Evolutionary conservation across 2,329 filamentous ascomycete species (phyloP).

Genomic region (Pseudocercospora crystallina): DNA sequence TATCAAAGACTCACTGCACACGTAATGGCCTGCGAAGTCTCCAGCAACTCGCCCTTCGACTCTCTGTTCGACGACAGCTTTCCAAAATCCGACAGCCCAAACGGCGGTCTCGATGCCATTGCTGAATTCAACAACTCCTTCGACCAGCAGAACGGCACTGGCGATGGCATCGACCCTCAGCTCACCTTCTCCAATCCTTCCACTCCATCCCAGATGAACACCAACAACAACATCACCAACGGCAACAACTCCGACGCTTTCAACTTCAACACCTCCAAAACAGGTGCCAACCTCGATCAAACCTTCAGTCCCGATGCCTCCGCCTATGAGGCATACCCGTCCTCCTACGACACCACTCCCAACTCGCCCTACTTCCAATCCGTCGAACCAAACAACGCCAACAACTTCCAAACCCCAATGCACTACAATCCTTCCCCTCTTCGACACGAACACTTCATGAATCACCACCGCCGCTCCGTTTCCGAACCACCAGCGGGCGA

Average conservation of each 20-base stretch:
- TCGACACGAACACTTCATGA: conserved; percentile 12
- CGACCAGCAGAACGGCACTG: conserved; percentile 2
- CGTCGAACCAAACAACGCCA: conserved; percentile 17
- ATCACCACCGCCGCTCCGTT: conserved; percentile 25
- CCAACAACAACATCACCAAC: conserved; percentile 6
- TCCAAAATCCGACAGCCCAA: conserved; percentile 9
- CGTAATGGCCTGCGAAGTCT: conserved; percentile 22
- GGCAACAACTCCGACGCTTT: conserved; percentile 3
- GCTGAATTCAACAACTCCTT: conserved; percentile 22
- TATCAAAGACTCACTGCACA: neutral
- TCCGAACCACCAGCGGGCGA: conserved; percentile 26
- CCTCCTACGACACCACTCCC: conserved; percentile 10
- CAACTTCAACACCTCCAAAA: conserved; percentile 2
- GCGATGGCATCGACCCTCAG: conserved; percentile 14
- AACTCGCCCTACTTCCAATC: conserved; percentile 25
- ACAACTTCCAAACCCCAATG: neutral
- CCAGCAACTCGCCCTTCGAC: conserved; percentile 19
- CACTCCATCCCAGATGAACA: conserved; percentile 5
- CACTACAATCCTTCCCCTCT: conserved; percentile 11
- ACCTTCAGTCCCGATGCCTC: conserved; percentile 12
- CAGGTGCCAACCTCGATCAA: conserved; percentile 13
- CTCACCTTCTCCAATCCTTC: conserved; percentile 15
- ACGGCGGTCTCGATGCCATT: conserved; percentile 16
- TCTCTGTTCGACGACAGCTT: conserved; percentile 15
- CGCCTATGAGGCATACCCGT: conserved; percentile 17